These are phyloP conservation scores for Friedmanniomyces simplex DNA, from an alignment of 495 filamentous ascomycete species.

Conservation along the genomic window DNA sequence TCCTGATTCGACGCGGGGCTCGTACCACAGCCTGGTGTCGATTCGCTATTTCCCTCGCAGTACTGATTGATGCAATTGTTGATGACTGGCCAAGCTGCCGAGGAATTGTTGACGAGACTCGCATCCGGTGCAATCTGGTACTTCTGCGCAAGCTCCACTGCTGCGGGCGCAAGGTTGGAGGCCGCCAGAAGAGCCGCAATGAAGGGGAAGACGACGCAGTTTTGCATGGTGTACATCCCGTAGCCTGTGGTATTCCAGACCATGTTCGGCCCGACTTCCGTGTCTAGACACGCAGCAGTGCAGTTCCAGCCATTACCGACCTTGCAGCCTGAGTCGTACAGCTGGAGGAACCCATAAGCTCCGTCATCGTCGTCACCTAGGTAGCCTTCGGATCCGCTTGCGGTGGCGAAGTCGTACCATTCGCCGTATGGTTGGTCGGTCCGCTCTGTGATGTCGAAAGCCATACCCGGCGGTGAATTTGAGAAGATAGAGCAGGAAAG, in stretches of 20 bases:
- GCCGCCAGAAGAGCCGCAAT: neutral
- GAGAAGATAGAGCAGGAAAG: no score
- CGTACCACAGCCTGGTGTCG: neutral
- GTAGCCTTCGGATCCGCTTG: neutral
- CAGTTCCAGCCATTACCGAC: neutral
- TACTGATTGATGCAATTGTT: slow-evolving; percentile 1
- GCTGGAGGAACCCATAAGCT: neutral
- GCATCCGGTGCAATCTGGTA: neutral
- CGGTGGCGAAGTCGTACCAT: neutral
- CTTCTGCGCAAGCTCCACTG: neutral
- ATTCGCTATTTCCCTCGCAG: neutral
- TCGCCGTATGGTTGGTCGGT: neutral
- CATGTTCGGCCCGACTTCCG: neutral
- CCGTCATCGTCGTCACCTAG: neutral
- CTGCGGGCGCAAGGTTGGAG: neutral
- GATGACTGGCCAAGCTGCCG: neutral
- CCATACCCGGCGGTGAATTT: neutral
- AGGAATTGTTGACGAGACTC: neutral
- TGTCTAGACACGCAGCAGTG: slow-evolving; percentile 5
- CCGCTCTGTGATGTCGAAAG: neutral
- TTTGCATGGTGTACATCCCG: neutral
- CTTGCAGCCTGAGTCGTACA: neutral
- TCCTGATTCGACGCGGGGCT: neutral
- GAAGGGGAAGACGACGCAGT: neutral
- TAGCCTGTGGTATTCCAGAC: neutral